phyloP scores from a whole-genome alignment of 1,284 basidiomycete species.

The Ceratobasidium theobromae region DNA sequence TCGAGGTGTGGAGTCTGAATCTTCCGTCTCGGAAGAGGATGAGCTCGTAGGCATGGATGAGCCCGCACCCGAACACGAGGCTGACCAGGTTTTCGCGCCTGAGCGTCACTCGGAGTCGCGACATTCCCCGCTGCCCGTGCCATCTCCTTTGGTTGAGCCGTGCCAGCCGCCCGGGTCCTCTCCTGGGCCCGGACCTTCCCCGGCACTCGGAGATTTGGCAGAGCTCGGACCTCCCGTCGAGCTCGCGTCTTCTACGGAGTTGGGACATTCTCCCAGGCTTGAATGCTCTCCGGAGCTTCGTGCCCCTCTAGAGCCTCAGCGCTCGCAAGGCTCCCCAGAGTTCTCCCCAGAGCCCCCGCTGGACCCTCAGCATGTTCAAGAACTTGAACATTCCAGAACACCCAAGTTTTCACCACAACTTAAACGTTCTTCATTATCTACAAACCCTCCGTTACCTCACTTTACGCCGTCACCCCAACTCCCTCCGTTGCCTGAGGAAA shows the following conservation, averaged over 20 bases:
- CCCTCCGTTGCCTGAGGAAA: background rate
- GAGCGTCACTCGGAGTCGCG: background rate
- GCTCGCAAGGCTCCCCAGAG: too few species aligned
- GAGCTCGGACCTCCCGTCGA: background rate
- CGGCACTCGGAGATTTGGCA: background rate
- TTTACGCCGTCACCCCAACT: background rate
- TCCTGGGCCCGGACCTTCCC: background rate
- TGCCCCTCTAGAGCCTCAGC: background rate
- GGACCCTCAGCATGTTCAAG: too few species aligned
- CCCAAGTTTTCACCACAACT: background rate
- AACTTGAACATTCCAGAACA: background rate
- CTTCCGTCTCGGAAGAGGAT: background rate
- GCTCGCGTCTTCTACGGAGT: background rate
- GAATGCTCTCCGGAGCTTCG: background rate
- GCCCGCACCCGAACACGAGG: background rate
- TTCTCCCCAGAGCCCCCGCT: too few species aligned
- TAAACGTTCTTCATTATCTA: background rate
- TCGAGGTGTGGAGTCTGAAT: background rate
- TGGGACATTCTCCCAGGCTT: background rate
- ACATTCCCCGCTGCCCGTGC: background rate
- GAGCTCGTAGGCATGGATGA: too few species aligned
- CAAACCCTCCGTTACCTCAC: background rate
- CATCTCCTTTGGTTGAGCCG: background rate
- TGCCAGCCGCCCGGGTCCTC: too few species aligned
- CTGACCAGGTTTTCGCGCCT: background rate